These are phyloP conservation scores for Botrytis galanthina DNA, from an alignment of 2,329 filamentous ascomycete species.

Conservation along the genomic window DNA sequence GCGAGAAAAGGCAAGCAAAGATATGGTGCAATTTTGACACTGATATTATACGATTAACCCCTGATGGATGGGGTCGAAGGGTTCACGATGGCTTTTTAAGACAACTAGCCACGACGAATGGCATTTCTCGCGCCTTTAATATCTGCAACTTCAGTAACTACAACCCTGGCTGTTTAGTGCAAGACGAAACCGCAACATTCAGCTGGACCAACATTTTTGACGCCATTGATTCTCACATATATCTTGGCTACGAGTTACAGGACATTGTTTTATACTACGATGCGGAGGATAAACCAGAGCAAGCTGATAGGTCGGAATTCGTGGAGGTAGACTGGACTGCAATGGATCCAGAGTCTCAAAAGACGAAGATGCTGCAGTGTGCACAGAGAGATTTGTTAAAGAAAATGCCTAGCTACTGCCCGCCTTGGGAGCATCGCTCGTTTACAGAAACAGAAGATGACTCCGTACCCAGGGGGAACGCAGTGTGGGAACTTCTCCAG, in stretches of 20 bases:
- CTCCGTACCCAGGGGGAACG: not conserved
- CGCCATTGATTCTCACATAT: slow-evolving; percentile 3
- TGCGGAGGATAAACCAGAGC: not conserved
- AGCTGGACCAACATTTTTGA: slow-evolving; percentile 12
- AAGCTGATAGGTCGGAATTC: slow-evolving; percentile 8
- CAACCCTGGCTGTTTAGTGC: not conserved
- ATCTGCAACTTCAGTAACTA: not conserved
- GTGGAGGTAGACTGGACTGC: slow-evolving; percentile 17
- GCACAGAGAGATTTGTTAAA: slow-evolving; percentile 15
- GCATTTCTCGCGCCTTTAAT: slow-evolving; percentile 12
- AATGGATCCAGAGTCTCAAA: slow-evolving; percentile 14
- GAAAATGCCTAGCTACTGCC: not conserved
- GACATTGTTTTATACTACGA: slow-evolving; percentile 18
- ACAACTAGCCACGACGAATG: not conserved
- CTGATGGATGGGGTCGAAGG: not conserved
- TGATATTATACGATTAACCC: slow-evolving; percentile 12
- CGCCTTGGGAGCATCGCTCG: not conserved
- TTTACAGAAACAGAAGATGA: not conserved
- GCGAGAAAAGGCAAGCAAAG: not conserved
- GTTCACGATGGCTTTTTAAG: slow-evolving; percentile 5
- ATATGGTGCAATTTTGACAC: slow-evolving; percentile 7
- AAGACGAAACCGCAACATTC: not conserved
- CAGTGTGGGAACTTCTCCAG: slow-evolving; percentile 8
- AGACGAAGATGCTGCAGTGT: slow-evolving; percentile 3
- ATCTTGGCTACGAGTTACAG: not conserved